Percentiles rank a stretch among this genome's conserved stretches.
Evolutionary conservation across 257 asterid genomes (phyloP).

Genomic region (Lithospermum erythrorhizon): DNA sequence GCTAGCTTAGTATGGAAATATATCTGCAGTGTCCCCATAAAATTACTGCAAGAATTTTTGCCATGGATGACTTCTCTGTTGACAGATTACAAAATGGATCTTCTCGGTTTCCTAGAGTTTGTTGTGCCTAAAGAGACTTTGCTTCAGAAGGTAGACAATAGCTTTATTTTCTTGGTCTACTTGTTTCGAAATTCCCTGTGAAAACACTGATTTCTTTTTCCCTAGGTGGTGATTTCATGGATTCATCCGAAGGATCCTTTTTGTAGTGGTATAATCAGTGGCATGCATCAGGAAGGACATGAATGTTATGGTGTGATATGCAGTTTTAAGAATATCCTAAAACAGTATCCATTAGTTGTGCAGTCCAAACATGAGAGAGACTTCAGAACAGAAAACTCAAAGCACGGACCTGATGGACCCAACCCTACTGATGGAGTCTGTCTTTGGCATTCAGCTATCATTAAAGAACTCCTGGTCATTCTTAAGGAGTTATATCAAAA

Average conservation of each 20-base stretch:
- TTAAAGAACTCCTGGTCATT: conserved; percentile 40
- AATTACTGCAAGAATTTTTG: conserved; percentile 61
- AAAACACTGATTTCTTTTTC: conserved; percentile 18
- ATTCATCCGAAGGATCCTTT: conserved; percentile 32
- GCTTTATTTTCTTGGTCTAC: conserved; percentile 11
- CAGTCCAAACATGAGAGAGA: conserved; percentile 21
- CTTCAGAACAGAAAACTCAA: conserved; percentile 21
- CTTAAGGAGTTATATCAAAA: conserved; percentile 44
- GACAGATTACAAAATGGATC: conserved; percentile 40
- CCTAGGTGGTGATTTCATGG: conserved; percentile 68
- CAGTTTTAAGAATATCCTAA: conserved; percentile 31
- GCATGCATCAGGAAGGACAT: conserved; percentile 31
- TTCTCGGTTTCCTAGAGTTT: conserved; percentile 39
- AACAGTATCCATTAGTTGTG: conserved; percentile 24
- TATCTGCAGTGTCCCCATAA: conserved; percentile 65
- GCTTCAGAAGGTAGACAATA: conserved; percentile 59
- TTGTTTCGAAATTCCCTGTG: conserved; percentile 16
- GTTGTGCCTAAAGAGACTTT: conserved; percentile 54
- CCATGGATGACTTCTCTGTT: conserved; percentile 60
- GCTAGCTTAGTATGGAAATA: conserved; percentile 74
- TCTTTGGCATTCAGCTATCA: conserved; percentile 67
- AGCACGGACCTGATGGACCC: conserved; percentile 15
- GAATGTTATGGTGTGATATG: conserved; percentile 35
- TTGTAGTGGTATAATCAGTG: conserved; percentile 11
- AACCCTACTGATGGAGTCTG: conserved; percentile 42